Base-by-base conservation (phyloP, 169 alveolate species). In the Perkinsus marinus region DNA sequence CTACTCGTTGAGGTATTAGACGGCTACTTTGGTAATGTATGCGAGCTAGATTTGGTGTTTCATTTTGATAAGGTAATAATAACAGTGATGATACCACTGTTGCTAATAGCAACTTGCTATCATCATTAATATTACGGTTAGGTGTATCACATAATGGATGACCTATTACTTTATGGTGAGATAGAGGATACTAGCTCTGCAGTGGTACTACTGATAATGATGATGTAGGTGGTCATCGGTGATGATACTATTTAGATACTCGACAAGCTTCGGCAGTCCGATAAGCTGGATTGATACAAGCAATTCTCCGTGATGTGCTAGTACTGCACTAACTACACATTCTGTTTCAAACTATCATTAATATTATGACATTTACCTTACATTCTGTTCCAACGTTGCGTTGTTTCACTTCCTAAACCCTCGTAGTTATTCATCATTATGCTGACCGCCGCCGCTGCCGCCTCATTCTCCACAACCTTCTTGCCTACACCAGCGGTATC, bases 31-130 rank as follows among this genome's bases (percentile, higher is more conserved):
- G 98, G 98, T 34, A 95, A 95, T 41, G 98, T 97, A 36, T 96
- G 98, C 92, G 98, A 97, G 93, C 96, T 96, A 39, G 98, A 97
- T 92, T 90, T 97, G 38, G 97, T 97, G 43, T 97, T 96, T 94
- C 97, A 97, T 94, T 96, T 96, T 93, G 97, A 96, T 95, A 96
- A 96, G 94, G 98, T 95, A 93, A 95, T n/a, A n/a, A n/a, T n/a
- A n/a, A n/a, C n/a, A n/a, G n/a, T n/a, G n/a, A n/a, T n/a, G n/a
- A n/a, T n/a, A n/a, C n/a, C n/a, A n/a, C n/a, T n/a, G n/a, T n/a
- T n/a, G n/a, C n/a, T 30, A 19, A 16, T 41, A 41, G 46, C n/a
- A n/a, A n/a, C n/a, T n/a, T 13, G 79, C 79, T 19, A 2, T 57
- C 3, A 2, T 19, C 22, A 57, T 16, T 57, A 26, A 2, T 57